Percentiles rank a stretch among this genome's conserved stretches.
Conservation (phyloP, 257 asterid genomes). For the Asclepias syriaca region DNA sequence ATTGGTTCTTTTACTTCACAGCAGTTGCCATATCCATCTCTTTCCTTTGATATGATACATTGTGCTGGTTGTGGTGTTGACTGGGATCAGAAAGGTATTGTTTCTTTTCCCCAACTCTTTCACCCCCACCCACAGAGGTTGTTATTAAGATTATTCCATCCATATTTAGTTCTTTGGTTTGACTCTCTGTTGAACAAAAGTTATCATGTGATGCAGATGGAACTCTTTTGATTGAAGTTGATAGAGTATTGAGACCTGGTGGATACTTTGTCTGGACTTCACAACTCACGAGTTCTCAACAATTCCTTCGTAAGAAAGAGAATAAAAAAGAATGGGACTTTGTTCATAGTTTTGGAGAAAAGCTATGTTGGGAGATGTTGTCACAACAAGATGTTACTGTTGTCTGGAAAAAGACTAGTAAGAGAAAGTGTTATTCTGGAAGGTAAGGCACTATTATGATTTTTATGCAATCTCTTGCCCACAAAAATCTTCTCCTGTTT, state of each 20-base stretch:
- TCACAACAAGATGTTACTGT: slow-evolving; percentile 93
- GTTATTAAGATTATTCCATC: not conserved
- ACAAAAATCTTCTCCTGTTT: not conserved
- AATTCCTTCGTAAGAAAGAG: slow-evolving; percentile 60
- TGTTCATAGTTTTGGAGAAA: slow-evolving; percentile 53
- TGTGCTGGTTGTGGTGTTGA: slow-evolving; percentile 86
- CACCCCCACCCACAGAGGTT: not conserved
- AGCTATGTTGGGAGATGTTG: slow-evolving; percentile 87
- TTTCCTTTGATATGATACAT: slow-evolving; percentile 97
- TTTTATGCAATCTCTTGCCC: not conserved
- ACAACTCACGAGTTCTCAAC: slow-evolving; percentile 70
- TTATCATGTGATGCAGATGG: slow-evolving; percentile 58
- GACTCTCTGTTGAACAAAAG: not conserved
- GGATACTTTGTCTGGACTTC: slow-evolving; percentile 99
- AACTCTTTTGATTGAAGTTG: slow-evolving; percentile 70
- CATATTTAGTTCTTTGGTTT: not conserved
- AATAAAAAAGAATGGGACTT: slow-evolving; percentile 79
- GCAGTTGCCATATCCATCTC: slow-evolving; percentile 91
- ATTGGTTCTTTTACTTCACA: slow-evolving; percentile 80
- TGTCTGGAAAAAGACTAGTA: slow-evolving; percentile 89
- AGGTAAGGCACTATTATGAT: slow-evolving; percentile 42
- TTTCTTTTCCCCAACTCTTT: not conserved
- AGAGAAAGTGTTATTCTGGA: slow-evolving; percentile 60
- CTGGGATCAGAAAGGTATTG: slow-evolving; percentile 89
- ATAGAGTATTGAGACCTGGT: slow-evolving; percentile 92